Conservation (phyloP, 345 rosid species). For the Iberis pinnata region DNA sequence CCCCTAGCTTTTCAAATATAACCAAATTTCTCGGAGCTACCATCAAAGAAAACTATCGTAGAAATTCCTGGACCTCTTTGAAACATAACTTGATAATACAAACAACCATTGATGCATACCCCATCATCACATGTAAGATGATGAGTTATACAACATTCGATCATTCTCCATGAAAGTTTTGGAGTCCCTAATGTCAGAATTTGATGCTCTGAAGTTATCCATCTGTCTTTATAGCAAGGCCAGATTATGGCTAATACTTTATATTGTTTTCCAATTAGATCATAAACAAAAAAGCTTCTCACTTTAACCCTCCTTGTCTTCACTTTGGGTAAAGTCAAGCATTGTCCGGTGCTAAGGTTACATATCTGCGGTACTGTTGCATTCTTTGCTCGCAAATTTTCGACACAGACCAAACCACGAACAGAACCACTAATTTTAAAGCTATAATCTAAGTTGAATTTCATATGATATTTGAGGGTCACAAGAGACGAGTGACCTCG, state of each 20-base stretch:
- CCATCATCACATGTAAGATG: not conserved
- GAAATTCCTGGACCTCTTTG: not conserved
- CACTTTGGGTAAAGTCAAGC: not conserved
- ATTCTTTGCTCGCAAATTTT: not conserved
- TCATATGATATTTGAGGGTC: not conserved
- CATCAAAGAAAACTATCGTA: not conserved
- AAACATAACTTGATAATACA: not conserved
- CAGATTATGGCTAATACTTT: not conserved
- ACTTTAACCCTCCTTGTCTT: not conserved
- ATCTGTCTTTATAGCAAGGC: no score
- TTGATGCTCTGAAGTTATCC: not conserved
- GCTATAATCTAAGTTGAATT: not conserved
- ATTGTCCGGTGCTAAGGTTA: conserved; percentile 7
- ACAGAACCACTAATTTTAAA: not conserved
- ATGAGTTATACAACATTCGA: not conserved
- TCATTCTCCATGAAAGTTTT: not conserved
- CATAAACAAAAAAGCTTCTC: not conserved
- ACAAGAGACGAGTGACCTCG: not conserved
- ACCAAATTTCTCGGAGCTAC: no score
- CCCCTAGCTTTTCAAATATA: not conserved
- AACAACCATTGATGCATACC: not conserved
- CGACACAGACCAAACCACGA: not conserved
- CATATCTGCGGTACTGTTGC: not conserved
- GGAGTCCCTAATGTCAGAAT: not conserved
- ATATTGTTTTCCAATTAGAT: not conserved